phyloP scores from a whole-genome alignment of 768 basidiomycete species.

The Lactifluus pinguis region DNA sequence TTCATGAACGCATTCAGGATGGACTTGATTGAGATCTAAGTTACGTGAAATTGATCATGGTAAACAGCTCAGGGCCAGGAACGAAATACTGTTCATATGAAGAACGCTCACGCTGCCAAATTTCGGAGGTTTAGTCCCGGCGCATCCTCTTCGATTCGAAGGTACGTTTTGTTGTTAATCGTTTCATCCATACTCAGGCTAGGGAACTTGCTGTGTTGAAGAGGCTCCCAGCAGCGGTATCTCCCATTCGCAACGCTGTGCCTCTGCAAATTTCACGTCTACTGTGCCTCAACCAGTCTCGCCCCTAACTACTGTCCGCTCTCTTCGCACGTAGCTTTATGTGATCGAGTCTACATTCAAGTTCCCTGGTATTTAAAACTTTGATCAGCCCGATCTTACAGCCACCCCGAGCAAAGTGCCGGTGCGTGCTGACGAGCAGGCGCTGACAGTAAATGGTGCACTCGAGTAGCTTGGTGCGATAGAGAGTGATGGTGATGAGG shows the following conservation, averaged over 20 bases:
- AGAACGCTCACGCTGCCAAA: neutral
- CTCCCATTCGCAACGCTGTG: neutral
- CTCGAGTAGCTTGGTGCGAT: slow-evolving; percentile 59
- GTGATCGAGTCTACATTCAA: slow-evolving; percentile 2
- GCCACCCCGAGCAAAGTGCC: slow-evolving; percentile 52
- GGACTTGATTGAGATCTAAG: neutral
- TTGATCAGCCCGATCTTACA: slow-evolving; percentile 33
- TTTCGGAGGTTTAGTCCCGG: neutral
- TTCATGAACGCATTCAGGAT: neutral
- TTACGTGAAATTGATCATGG: neutral
- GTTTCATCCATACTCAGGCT: neutral
- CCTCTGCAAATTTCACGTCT: neutral
- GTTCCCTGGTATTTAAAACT: slow-evolving; percentile 4
- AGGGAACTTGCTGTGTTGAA: neutral
- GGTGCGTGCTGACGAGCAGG: slow-evolving; percentile 52
- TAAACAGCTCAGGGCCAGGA: slow-evolving; percentile 11
- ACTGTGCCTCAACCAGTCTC: neutral
- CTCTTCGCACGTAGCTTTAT: slow-evolving; percentile 5
- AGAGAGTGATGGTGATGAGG: slow-evolving; percentile 50
- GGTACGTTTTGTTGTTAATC: neutral
- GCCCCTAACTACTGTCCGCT: slow-evolving; percentile 6
- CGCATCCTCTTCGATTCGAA: slow-evolving; percentile 6
- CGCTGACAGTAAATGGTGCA: slow-evolving; percentile 41
- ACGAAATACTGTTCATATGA: neutral
- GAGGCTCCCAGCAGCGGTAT: neutral